Evolutionary conservation across 1,284 basidiomycete genomes (phyloP).

Genomic region (Ustilago loliicola): DNA sequence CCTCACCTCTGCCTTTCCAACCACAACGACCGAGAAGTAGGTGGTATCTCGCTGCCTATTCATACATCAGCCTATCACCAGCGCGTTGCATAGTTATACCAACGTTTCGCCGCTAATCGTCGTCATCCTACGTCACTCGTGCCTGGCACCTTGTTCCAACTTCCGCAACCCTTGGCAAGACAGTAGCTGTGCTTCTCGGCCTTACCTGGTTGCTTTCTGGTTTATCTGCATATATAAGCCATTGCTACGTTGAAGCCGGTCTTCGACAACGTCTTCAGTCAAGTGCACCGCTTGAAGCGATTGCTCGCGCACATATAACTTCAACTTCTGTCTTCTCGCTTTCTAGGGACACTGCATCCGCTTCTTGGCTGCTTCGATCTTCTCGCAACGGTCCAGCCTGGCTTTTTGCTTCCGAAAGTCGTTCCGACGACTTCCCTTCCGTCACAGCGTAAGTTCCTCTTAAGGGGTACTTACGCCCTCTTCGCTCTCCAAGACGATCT

Average conservation of each 20-base stretch:
- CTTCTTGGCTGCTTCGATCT: background rate
- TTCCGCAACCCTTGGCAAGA: background rate
- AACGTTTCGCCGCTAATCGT: background rate
- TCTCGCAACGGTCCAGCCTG: background rate
- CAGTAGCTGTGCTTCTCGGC: slow-evolving; percentile 6
- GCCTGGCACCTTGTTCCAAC: background rate
- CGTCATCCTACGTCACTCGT: background rate
- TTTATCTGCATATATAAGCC: slow-evolving; percentile 3
- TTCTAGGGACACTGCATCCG: slow-evolving; percentile 1
- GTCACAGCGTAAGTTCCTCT: slow-evolving; percentile 33
- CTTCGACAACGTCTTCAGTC: slow-evolving; percentile 20
- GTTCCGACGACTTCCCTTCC: background rate
- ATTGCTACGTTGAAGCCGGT: slow-evolving; percentile 30
- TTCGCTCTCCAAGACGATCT: slow-evolving; percentile 39
- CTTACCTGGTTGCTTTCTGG: background rate
- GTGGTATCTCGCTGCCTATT: background rate
- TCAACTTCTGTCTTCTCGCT: background rate
- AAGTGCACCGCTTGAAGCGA: background rate
- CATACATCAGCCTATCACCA: background rate
- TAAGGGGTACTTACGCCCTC: slow-evolving; percentile 25
- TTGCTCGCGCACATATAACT: background rate
- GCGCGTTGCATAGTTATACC: background rate
- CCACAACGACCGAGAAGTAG: slow-evolving; percentile 1
- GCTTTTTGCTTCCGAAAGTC: background rate
- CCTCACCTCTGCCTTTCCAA: slow-evolving; percentile 3